phyloP scores from a whole-genome alignment of 2,329 filamentous ascomycete genomes.

The Aureobasidium sp. region DNA sequence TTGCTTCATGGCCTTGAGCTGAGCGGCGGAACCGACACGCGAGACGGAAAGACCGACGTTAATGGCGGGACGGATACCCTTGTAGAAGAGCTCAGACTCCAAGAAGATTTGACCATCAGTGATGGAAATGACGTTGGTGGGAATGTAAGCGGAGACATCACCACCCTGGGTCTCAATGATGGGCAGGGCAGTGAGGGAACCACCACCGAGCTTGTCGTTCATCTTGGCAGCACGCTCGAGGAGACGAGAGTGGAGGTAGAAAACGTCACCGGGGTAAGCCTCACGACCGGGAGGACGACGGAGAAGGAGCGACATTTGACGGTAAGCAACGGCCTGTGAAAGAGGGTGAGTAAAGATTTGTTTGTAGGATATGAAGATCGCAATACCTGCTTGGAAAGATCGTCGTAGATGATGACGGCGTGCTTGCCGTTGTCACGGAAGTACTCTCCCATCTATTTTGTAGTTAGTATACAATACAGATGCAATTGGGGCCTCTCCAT shows the following conservation, averaged over 20 bases:
- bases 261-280: constrained; percentile 98
- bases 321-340: constrained; percentile 65
- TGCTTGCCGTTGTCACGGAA: constrained; percentile 86
- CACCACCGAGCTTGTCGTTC: constrained; percentile 89
- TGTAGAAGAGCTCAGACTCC: constrained; percentile 99
- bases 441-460: constrained; percentile 51
- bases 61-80: constrained; percentile 99
- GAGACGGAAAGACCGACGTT: constrained; percentile 99
- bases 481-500: neutral
- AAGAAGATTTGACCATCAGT: constrained; percentile 99
- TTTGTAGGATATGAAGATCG: neutral
- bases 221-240: constrained; percentile 99
- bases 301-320: constrained; percentile 97
- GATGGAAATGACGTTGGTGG: constrained; percentile 99
- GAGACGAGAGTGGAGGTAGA: constrained; percentile 99
- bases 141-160: constrained; percentile 99
- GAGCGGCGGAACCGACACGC: constrained; percentile 98
- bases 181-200: constrained; percentile 93
- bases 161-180: constrained; percentile 99
- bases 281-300: constrained; percentile 98
- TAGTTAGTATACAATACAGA: neutral
- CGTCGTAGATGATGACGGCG: constrained; percentile 84
- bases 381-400: constrained; percentile 76
- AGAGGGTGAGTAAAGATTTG: neutral
- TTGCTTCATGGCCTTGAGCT: constrained; percentile 99